Conservation (phyloP, 2,329 filamentous ascomycete species). For the Emmonsiellopsis sp. region DNA sequence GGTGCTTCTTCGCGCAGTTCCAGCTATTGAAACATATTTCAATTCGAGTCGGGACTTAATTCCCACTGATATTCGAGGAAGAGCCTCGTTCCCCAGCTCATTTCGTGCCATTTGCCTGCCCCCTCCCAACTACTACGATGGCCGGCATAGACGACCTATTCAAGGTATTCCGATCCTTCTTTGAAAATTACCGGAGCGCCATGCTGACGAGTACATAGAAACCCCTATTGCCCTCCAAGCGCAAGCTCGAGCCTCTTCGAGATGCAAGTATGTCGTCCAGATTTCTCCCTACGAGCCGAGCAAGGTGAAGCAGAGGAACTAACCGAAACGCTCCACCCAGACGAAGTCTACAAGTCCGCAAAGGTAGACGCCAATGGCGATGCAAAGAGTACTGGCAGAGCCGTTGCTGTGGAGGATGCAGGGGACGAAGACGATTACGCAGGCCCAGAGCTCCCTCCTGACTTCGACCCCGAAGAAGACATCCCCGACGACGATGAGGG, state of each 20-base stretch:
- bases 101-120: too few relatives aligned
- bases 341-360: conserved; percentile 51
- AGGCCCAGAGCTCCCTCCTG: conserved; percentile 47
- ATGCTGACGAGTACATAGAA: conserved; percentile 29
- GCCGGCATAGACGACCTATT: conserved; percentile 55
- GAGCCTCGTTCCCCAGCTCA: too few relatives aligned
- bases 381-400: conserved; percentile 37
- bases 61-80: too few relatives aligned
- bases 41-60: too few relatives aligned
- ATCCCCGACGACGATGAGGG: conserved; percentile 76
- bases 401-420: conserved; percentile 39
- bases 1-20: too few relatives aligned
- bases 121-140: conserved; percentile 29
- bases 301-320: not conserved
- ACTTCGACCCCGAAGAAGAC: conserved; percentile 48
- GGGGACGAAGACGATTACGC: conserved; percentile 39
- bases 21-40: too few relatives aligned
- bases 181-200: not conserved
- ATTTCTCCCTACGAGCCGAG: not conserved
- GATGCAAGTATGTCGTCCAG: conserved; percentile 36
- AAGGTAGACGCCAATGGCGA: conserved; percentile 45
- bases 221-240: conserved; percentile 43
- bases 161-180: conserved; percentile 29
- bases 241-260: conserved; percentile 48
- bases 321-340: conserved; percentile 16